A percentile compares a stretch with the other conserved stretches of the same genome.
phyloP scores from a whole-genome alignment of 1,284 basidiomycete species.

The Puccinia coronata region DNA sequence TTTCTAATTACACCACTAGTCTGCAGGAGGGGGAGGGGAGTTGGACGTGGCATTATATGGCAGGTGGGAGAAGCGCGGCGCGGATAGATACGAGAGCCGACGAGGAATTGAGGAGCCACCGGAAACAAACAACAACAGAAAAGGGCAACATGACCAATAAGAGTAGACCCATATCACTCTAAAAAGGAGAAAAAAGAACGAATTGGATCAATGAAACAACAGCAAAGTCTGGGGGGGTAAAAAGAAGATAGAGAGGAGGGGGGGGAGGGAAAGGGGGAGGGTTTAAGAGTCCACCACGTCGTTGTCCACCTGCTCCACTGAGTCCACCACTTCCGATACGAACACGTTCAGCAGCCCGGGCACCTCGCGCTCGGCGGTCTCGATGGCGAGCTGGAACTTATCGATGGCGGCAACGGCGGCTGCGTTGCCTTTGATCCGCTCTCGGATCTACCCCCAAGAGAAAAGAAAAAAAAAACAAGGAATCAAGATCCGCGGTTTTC shows the following conservation, averaged over 20 bases:
- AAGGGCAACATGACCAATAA: no score
- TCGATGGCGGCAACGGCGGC: constrained; percentile 81
- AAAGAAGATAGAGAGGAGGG: neutral
- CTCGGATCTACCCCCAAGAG: constrained; percentile 68
- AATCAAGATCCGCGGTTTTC: neutral
- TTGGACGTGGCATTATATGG: neutral
- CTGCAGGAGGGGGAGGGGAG: neutral
- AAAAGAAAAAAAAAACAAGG: constrained; percentile 34
- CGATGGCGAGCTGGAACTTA: constrained; percentile 81
- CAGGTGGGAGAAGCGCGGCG: neutral
- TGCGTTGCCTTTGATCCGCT: constrained; percentile 74
- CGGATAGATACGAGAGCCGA: no score
- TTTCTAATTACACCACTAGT: neutral
- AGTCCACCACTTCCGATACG: constrained; percentile 81
- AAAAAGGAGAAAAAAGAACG: neutral
- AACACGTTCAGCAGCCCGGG: constrained; percentile 78
- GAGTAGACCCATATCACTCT: neutral
- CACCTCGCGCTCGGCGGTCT: constrained; percentile 75
- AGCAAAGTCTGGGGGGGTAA: neutral
- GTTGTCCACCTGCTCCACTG: constrained; percentile 78
- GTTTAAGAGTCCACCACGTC: constrained; percentile 15
- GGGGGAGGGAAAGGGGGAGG: neutral
- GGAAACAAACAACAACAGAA: no score
- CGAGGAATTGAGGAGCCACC: no score
- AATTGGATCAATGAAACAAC: neutral